Conservation (phyloP, 805 yeast species). For the Jamesozyma jinghongensis region DNA sequence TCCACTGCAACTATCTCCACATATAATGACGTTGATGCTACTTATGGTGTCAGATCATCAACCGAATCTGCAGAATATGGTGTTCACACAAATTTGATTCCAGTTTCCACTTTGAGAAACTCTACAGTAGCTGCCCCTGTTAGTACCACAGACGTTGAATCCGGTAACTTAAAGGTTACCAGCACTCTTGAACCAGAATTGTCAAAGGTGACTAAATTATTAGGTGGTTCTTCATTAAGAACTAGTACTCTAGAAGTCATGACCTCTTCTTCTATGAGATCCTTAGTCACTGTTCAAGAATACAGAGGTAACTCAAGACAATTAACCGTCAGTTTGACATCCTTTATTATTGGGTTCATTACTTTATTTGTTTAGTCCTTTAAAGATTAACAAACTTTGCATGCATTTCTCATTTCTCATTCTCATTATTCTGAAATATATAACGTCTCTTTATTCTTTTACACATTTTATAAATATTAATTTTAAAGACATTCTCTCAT, state of each 20-base stretch:
- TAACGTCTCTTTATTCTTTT: too few relatives aligned
- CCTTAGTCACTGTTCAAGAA: not conserved
- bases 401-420: not conserved
- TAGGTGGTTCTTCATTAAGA: slow-evolving; percentile 3
- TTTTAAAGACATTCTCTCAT: too few relatives aligned
- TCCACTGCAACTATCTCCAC: not conserved
- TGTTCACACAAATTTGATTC: not conserved
- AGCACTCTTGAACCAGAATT: slow-evolving; percentile 1
- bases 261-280: not conserved
- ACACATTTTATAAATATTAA: too few relatives aligned
- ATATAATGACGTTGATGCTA: not conserved
- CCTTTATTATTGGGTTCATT: slow-evolving; percentile 9
- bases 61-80: slow-evolving; percentile 1
- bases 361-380: slow-evolving; percentile 1
- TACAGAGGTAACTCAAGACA: slow-evolving; percentile 13
- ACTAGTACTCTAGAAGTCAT: not conserved
- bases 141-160: not conserved
- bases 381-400: not conserved
- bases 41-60: not conserved
- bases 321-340: slow-evolving; percentile 8
- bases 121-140: slow-evolving; percentile 4
- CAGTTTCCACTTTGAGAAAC: slow-evolving; percentile 7
- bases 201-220: not conserved
- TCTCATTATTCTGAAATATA: too few relatives aligned
- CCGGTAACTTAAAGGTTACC: not conserved